phyloP scores from a whole-genome alignment of 2,329 filamentous ascomycete species.

The Aspergillus sp. region DNA sequence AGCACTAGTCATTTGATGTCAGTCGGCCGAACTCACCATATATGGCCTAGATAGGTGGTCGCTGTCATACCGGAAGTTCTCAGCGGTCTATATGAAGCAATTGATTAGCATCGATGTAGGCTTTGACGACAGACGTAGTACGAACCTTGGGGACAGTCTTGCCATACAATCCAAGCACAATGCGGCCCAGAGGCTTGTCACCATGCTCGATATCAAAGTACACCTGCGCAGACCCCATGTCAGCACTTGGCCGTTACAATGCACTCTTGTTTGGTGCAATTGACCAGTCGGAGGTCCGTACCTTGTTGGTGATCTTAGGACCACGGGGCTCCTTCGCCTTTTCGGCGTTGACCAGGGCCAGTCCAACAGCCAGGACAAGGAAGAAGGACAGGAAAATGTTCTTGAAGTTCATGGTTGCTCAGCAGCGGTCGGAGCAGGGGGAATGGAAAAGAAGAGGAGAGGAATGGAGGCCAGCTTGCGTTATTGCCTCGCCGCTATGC shows the following conservation, averaged over 20 bases:
- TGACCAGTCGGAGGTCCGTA: constrained; percentile 25
- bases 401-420: constrained; percentile 33
- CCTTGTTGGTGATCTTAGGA: constrained; percentile 94
- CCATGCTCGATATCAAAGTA: constrained; percentile 66
- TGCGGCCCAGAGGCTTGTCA: constrained; percentile 58
- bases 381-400: constrained; percentile 61
- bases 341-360: constrained; percentile 68
- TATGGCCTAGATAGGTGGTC: not conserved
- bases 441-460: constrained; percentile 9
- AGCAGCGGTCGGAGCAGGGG: constrained; percentile 16
- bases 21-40: constrained; percentile 6
- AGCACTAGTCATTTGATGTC: constrained; percentile 37
- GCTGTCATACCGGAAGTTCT: constrained; percentile 57
- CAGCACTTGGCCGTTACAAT: constrained; percentile 5
- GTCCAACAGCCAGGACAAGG: constrained; percentile 69
- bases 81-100: constrained; percentile 50
- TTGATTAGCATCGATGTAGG: constrained; percentile 8
- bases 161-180: constrained; percentile 65
- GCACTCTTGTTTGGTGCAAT: not conserved
- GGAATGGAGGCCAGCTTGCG: constrained; percentile 36
- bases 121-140: not conserved
- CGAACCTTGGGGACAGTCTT: constrained; percentile 64
- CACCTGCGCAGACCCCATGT: constrained; percentile 42
- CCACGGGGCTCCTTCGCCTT: constrained; percentile 63
- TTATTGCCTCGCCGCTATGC: constrained; percentile 16